Base-by-base conservation (phyloP, 2,329 filamentous ascomycete genomes). In the Fusarium sp. region DNA sequence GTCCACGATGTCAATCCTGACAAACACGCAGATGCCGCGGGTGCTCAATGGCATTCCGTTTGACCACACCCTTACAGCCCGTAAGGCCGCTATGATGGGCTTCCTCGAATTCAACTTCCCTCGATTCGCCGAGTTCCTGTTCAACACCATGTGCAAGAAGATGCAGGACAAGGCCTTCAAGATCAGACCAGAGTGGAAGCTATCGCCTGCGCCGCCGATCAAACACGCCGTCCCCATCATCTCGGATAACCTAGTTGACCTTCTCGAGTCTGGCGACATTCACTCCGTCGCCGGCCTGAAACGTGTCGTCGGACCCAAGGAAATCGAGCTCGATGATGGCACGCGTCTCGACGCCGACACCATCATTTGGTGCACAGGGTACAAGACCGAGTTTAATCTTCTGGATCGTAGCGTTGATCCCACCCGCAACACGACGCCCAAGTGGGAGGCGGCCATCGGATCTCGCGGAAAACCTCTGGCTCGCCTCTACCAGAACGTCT, bases 401-500 rank as follows among this genome's bases (percentile, higher is more conserved):
- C 48, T 80, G 10, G 77, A 78, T 28, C 60, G 59, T 4, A 67
- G 66, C 30, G 64, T 78, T 41, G 72, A 78, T 62, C 76, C 75
- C 2, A 77, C 71, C 5, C 65, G 74, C 9, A 60, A 73, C 31
- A 69, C 65, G n/a, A 72, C 56, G 30, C 70, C 43, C n/a, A 65
- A 46, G 40, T 76, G 60, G 75, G 72, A 55, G 4, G 60, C 34
- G 68, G 75, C 47, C 65, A 76, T 39, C 58, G 76, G 60, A 66
- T 78, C 62, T 18, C 71, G 70, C 70, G 78, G 67, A 11, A 75
- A 73, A 6, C 67, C 77, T 0, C 76, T 83, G 0, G 76, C 80
- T 4, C 70, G 79, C 1, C 74, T 86, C 2, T 86, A 82, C 56
- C 79, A 81, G 40, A 84, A 85, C 68, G 68, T 85, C 6, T 83